Conservation (phyloP, 2,329 filamentous ascomycete species). For the Rugonectria rugulosa region DNA sequence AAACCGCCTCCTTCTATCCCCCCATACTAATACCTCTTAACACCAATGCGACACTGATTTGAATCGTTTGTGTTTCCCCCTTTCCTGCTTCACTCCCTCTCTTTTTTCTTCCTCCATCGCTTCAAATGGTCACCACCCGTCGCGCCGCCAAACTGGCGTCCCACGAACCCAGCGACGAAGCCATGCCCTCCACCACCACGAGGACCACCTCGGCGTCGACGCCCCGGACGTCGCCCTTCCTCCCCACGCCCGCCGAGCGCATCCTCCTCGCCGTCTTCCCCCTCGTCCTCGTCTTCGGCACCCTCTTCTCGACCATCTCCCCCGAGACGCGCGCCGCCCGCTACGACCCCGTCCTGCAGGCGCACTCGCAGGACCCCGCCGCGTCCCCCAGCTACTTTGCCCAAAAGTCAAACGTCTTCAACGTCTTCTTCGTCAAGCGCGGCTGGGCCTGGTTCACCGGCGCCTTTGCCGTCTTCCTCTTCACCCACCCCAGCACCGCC, state of each 20-base stretch:
- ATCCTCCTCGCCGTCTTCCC: slow-evolving; percentile 77
- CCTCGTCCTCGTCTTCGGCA: slow-evolving; percentile 78
- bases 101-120: background rate
- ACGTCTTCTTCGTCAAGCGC: slow-evolving; percentile 90
- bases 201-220: slow-evolving; percentile 30
- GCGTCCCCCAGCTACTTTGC: slow-evolving; percentile 87
- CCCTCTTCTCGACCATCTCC: slow-evolving; percentile 80
- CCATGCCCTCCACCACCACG: slow-evolving; percentile 16
- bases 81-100: background rate
- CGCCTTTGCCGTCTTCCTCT: slow-evolving; percentile 74
- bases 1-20: slow-evolving; percentile 16
- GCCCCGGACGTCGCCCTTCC: slow-evolving; percentile 62
- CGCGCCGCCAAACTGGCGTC: slow-evolving; percentile 33
- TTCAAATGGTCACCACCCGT: slow-evolving; percentile 39
- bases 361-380: slow-evolving; percentile 63
- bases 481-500: slow-evolving; percentile 68
- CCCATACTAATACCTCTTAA: slow-evolving; percentile 5
- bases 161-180: slow-evolving; percentile 20
- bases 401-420: slow-evolving; percentile 91
- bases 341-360: slow-evolving; percentile 69
- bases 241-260: slow-evolving; percentile 74
- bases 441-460: slow-evolving; percentile 92
- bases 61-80: too few species aligned
- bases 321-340: slow-evolving; percentile 71
- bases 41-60: slow-evolving; percentile 3